Conservation (phyloP, 805 yeast species). For the Sungouiella blattae region DNA sequence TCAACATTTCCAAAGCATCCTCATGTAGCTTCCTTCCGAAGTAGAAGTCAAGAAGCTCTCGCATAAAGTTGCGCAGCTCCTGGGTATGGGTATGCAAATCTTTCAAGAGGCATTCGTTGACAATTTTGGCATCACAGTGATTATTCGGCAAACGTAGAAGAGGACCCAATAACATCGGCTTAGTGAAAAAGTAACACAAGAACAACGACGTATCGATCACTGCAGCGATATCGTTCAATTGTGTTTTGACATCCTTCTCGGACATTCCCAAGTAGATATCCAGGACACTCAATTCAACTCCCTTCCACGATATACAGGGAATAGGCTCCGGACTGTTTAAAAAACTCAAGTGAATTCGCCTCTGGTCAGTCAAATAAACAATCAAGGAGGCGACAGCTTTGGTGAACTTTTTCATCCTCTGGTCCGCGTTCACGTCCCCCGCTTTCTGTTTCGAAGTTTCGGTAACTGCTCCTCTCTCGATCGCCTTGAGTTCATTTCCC, state of each 20-base stretch:
- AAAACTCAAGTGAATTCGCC: constrained; percentile 45
- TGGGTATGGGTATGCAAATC: constrained; percentile 24
- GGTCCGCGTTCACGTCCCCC: neutral
- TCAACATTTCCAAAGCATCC: constrained; percentile 63
- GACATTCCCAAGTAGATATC: constrained; percentile 38
- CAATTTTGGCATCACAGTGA: constrained; percentile 63
- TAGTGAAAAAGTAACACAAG: constrained; percentile 64
- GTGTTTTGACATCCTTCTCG: constrained; percentile 16
- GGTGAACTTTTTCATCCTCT: constrained; percentile 23
- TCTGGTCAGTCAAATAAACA: constrained; percentile 49
- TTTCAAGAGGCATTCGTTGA: constrained; percentile 48
- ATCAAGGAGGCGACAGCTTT: constrained; percentile 42
- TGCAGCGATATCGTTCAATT: constrained; percentile 31
- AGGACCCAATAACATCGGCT: constrained; percentile 76
- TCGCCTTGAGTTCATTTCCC: neutral
- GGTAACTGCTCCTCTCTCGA: neutral
- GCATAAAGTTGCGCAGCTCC: constrained; percentile 39
- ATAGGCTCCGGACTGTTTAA: constrained; percentile 21
- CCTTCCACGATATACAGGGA: constrained; percentile 41
- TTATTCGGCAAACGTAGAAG: constrained; percentile 70
- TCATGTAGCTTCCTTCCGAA: constrained; percentile 58
- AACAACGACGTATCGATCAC: constrained; percentile 78
- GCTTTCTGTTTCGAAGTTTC: constrained; percentile 8
- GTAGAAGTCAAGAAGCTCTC: constrained; percentile 77
- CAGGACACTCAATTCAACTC: constrained; percentile 37